Evolutionary conservation across 2,329 filamentous ascomycete genomes (phyloP).

Genomic region (Paraconiothyrium sp.): DNA sequence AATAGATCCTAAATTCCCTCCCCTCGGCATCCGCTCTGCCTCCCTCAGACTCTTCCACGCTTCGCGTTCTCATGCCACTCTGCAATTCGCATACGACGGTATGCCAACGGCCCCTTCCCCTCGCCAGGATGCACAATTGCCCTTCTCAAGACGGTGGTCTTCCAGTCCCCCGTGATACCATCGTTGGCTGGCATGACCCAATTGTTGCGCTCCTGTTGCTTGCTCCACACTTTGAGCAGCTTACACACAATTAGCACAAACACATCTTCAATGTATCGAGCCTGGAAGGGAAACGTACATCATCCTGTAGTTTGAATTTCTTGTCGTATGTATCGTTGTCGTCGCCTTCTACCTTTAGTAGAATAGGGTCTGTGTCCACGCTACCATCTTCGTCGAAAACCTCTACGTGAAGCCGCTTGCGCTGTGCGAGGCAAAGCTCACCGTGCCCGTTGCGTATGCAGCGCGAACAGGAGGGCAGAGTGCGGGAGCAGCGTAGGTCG

Average conservation of each 20-base stretch:
- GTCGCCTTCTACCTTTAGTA: constrained; percentile 31
- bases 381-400: neutral
- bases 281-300: constrained; percentile 20
- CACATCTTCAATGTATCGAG: neutral
- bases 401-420: constrained; percentile 30
- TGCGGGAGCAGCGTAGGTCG: constrained; percentile 41
- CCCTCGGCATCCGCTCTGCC: too few relatives aligned
- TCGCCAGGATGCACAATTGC: constrained; percentile 18
- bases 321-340: constrained; percentile 22
- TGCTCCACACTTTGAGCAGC: constrained; percentile 25
- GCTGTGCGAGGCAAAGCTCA: constrained; percentile 35
- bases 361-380: constrained; percentile 22
- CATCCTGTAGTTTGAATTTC: constrained; percentile 24
- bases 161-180: constrained; percentile 18
- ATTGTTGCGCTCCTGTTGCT: constrained; percentile 32
- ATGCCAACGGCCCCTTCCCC: constrained; percentile 16
- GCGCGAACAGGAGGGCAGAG: constrained; percentile 36
- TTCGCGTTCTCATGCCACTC: neutral
- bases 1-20: too few relatives aligned
- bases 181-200: constrained; percentile 36
- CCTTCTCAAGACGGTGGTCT: neutral
- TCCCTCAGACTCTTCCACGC: neutral
- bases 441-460: constrained; percentile 32
- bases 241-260: constrained; percentile 10
- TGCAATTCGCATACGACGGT: neutral